Evolutionary conservation across 805 yeast species (phyloP).

Genomic region (Wickerhamiella slavikovae): DNA sequence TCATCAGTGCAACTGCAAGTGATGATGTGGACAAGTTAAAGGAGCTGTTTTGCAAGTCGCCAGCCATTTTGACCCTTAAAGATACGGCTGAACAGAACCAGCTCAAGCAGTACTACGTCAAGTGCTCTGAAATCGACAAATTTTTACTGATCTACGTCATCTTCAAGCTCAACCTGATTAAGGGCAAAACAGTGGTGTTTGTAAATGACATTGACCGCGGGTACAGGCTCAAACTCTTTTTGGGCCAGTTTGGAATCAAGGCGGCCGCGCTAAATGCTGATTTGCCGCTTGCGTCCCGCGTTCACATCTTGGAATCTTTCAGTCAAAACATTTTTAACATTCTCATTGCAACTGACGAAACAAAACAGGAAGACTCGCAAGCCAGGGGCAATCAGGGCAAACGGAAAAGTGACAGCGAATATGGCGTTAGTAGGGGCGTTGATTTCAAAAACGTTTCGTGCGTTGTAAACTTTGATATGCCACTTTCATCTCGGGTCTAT

Average conservation of each 20-base stretch:
- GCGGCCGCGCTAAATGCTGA: constrained; percentile 82
- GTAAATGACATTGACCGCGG: constrained; percentile 93
- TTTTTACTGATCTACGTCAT: constrained; percentile 80
- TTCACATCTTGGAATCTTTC: constrained; percentile 89
- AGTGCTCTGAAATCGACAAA: constrained; percentile 75
- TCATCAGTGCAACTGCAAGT: constrained; percentile 90
- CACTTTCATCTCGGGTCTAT: constrained; percentile 72
- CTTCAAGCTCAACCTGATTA: constrained; percentile 66
- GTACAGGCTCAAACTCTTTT: constrained; percentile 68
- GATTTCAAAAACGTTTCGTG: constrained; percentile 94
- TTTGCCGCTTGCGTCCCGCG: constrained; percentile 75
- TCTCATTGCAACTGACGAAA: constrained; percentile 86
- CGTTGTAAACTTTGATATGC: constrained; percentile 86
- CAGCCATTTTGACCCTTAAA: constrained; percentile 62
- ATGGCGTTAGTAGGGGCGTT: constrained; percentile 91
- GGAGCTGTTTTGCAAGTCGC: constrained; percentile 53
- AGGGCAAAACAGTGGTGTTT: constrained; percentile 78
- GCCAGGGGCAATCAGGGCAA: constrained; percentile 4
- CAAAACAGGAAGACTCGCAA: constrained; percentile 7
- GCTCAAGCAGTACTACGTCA: constrained; percentile 69
- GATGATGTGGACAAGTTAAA: constrained; percentile 70
- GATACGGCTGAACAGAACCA: constrained; percentile 38
- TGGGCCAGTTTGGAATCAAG: constrained; percentile 86
- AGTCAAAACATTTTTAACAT: constrained; percentile 74
- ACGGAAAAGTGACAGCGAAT: constrained; percentile 27